A percentile compares a stretch with the other conserved stretches of the same genome.
These are phyloP conservation scores for Capronia epimyces DNA, from an alignment of 2,329 filamentous ascomycete genomes.

Conservation along the genomic window DNA sequence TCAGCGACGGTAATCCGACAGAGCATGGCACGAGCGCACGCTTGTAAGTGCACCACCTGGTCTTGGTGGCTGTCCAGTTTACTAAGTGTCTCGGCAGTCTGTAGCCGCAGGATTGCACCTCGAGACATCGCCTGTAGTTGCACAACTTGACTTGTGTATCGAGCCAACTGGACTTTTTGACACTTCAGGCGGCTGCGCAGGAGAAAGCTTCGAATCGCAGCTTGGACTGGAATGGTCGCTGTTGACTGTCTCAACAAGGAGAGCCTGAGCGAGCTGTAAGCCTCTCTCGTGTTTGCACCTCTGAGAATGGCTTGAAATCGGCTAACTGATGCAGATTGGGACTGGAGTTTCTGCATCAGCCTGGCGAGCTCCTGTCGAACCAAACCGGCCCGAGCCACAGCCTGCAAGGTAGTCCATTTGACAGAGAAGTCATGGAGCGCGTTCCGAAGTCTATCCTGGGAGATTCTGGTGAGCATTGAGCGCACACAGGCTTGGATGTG, in stretches of 20 bases:
- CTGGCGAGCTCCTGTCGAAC: conserved; percentile 33
- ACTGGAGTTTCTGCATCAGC: conserved; percentile 38
- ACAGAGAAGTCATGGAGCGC: conserved; percentile 39
- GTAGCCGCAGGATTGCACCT: conserved; percentile 39
- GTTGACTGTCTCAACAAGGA: conserved; percentile 55
- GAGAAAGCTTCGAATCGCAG: conserved; percentile 40
- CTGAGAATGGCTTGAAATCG: conserved; percentile 51
- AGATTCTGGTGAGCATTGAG: conserved; percentile 35
- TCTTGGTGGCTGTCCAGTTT: conserved; percentile 64
- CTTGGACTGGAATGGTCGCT: conserved; percentile 60
- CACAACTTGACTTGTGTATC: conserved; percentile 32
- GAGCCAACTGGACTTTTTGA: conserved; percentile 32
- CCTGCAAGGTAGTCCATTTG: conserved; percentile 44
- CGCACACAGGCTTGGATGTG: conserved; percentile 36
- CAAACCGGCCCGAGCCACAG: conserved; percentile 40
- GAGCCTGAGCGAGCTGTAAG: conserved; percentile 42
- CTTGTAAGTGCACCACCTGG: conserved; percentile 66
- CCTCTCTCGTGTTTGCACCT: conserved; percentile 41
- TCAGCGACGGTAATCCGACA: conserved; percentile 67
- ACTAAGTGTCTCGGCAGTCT: conserved; percentile 53
- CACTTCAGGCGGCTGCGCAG: conserved; percentile 33
- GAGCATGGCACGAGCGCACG: conserved; percentile 71
- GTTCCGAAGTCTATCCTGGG: conserved; percentile 38
- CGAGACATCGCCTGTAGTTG: conserved; percentile 39
- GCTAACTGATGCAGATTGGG: conserved; percentile 42